Evolutionary conservation across 2,329 filamentous ascomycete species (phyloP), one percentile per base, ranked within the genome.

Genomic region (Colletotrichum tropicicola): DNA sequence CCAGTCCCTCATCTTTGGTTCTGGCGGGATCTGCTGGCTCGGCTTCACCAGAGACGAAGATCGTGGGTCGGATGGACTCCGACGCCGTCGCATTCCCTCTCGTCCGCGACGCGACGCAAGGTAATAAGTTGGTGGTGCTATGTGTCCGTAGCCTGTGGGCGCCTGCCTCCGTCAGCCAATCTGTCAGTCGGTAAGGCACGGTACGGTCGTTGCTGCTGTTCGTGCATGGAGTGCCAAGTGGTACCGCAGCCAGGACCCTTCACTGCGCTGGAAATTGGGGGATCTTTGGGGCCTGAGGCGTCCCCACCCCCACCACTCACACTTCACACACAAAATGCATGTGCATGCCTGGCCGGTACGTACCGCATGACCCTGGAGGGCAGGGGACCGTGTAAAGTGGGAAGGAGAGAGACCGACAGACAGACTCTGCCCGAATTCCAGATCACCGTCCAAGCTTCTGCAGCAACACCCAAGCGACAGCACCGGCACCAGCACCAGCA

Each of bases 21-120:
- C 19, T 48, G 45, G 61, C 44, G 43, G 49, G 43, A 51, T 65
- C 49, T 59, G 57, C 62, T 37, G 57, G 30, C 25, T 59, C 23
- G 39, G 48, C 8, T 54, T 49, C n/a, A 27, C 17, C 21, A 59
- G 35, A 49, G 32, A 35, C 12, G 21, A 23, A 35, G 39, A 60
- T 54, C 32, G 49, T 45, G 25, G 30, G 45, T 25, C 37, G 37
- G 52, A 15, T 23, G 41, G 27, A 35, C 30, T 35, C 41, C 55
- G 27, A 35, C 21, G 37, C 21, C 32, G 44, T 45, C 25, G 27
- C 27, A 44, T n/a, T 44, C 35, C 55, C 28, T 44, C 35, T 53
- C 49, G 30, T 12, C 35, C 12, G 35, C 17, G 23, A 12, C 21
- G 17, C 32, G 6, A 35, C n/a, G n/a, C n/a, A n/a, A n/a, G n/a